Conservation (phyloP, 495 filamentous ascomycete genomes). For the Talaromyces adpressus region DNA sequence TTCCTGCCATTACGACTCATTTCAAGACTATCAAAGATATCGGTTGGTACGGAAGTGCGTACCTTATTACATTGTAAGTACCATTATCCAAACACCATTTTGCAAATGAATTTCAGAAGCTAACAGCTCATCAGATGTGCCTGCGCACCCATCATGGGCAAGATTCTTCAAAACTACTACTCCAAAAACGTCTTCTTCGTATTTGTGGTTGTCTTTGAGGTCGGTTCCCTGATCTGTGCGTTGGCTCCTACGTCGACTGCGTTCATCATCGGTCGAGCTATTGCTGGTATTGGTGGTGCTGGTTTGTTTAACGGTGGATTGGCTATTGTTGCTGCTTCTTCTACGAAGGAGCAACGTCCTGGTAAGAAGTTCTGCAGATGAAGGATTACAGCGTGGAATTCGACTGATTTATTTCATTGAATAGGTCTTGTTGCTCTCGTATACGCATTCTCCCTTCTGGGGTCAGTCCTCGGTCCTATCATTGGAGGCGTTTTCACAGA, state of each 20-base stretch:
- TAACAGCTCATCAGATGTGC: conserved; percentile 1
- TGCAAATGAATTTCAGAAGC: not conserved
- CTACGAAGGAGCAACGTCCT: not conserved
- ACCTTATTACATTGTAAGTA: conserved; percentile 45
- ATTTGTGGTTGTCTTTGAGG: conserved; percentile 57
- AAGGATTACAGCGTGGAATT: not conserved
- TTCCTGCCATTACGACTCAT: conserved; percentile 38
- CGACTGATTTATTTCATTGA: not conserved
- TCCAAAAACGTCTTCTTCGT: conserved; percentile 48
- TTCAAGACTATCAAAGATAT: conserved; percentile 39
- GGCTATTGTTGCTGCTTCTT: conserved; percentile 12
- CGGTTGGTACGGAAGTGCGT: conserved; percentile 46
- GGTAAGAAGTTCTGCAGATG: not conserved
- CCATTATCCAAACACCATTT: not conserved
- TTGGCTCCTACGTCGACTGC: conserved; percentile 56
- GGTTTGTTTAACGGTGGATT: conserved; percentile 22
- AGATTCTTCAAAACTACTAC: conserved; percentile 7
- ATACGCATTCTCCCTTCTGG: conserved; percentile 6
- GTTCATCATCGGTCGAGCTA: conserved; percentile 71
- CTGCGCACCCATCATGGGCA: conserved; percentile 29
- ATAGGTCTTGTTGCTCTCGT: conserved; percentile 5
- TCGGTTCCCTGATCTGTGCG: conserved; percentile 66
- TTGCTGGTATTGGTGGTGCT: conserved; percentile 62
- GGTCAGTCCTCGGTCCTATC: conserved; percentile 34
- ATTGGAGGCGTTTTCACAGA: conserved; percentile 47